Evolutionary conservation across 1,139 yeast species (phyloP).

Genomic region (Yamadazyma buinensis): DNA sequence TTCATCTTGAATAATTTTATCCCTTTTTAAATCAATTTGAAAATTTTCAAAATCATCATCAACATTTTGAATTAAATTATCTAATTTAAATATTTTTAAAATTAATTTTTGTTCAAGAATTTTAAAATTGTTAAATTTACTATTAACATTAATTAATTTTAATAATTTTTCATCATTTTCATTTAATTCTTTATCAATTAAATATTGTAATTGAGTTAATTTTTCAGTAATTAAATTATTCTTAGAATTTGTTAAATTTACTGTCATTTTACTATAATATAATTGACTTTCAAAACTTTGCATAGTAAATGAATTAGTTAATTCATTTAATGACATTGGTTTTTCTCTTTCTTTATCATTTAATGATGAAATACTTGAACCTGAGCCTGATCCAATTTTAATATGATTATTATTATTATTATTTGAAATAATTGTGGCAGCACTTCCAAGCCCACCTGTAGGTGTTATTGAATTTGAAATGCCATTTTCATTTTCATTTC

Average conservation of each 20-base stretch:
- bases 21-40: constrained; percentile 16
- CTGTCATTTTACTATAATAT: constrained; percentile 35
- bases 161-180: constrained; percentile 35
- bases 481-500: too few species aligned
- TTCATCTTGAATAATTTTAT: constrained; percentile 41
- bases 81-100: constrained; percentile 35
- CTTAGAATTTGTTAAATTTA: constrained; percentile 32
- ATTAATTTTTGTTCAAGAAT: constrained; percentile 32
- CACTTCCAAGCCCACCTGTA: too few species aligned
- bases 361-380: constrained; percentile 2
- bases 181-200: constrained; percentile 39
- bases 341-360: constrained; percentile 2
- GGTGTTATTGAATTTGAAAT: neutral
- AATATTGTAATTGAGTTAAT: constrained; percentile 36
- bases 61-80: constrained; percentile 28
- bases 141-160: constrained; percentile 22
- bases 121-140: constrained; percentile 24
- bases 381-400: constrained; percentile 2
- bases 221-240: constrained; percentile 38
- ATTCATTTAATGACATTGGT: constrained; percentile 7
- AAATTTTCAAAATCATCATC: constrained; percentile 12
- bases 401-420: neutral
- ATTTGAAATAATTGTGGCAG: neutral
- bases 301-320: constrained; percentile 13
- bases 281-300: constrained; percentile 39